phyloP scores from a whole-genome alignment of 1,284 basidiomycete species.

The Ceratobasidium sp. region DNA sequence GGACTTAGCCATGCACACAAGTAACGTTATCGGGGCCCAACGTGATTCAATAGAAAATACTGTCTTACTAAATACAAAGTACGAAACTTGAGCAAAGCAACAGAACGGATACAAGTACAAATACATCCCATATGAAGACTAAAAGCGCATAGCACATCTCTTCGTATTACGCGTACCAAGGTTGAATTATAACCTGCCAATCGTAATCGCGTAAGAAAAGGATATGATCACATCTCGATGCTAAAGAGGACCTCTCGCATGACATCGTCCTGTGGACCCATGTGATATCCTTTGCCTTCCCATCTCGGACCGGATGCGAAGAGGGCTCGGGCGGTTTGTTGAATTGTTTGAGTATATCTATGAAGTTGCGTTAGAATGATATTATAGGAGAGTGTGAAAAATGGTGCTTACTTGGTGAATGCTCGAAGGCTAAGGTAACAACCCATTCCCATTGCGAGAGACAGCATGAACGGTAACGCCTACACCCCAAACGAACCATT shows the following conservation, averaged over 20 bases:
- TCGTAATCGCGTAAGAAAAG: background rate
- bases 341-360: constrained; percentile 2
- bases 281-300: constrained; percentile 36
- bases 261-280: constrained; percentile 21
- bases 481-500: background rate
- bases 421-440: constrained; percentile 28
- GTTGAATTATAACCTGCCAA: constrained; percentile 7
- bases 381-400: background rate
- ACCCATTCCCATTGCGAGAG: constrained; percentile 11
- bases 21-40: no score
- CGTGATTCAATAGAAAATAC: no score
- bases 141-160: no score
- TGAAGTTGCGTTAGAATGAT: background rate
- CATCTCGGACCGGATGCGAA: background rate
- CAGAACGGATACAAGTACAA: no score
- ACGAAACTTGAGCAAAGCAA: no score
- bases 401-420: background rate
- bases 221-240: constrained; percentile 18
- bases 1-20: no score
- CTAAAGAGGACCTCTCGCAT: constrained; percentile 41
- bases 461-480: constrained; percentile 30
- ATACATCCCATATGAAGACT: no score
- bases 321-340: background rate
- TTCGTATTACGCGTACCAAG: constrained; percentile 10
- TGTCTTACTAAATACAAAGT: no score